Base-by-base conservation (phyloP, 345 rosid species). In the Geranium rotundifolium region DNA sequence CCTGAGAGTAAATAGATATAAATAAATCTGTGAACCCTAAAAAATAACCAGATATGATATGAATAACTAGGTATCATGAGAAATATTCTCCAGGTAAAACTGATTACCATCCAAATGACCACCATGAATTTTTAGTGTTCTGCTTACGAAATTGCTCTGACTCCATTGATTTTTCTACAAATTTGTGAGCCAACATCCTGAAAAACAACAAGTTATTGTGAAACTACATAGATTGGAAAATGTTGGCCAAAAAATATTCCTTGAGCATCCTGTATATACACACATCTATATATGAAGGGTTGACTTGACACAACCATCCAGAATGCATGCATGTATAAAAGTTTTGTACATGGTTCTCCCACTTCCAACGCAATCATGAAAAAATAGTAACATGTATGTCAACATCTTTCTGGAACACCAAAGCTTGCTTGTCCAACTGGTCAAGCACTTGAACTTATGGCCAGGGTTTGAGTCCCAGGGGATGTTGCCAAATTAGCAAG, bases 181-280 rank as follows among this genome's bases (percentile, higher is more conserved):
- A 86, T 75, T 86, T 93, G 82, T 88, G 99, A 30, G 99, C 99
- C 79, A 90, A 67, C 96, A 90, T 93, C 83, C 99, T 93, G 52
- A 7, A 46, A 3, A 46, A 79, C 70, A 73, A 9, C 52, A 46
- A 12, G 52, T 46, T 46, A 46, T 46, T 46, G 52, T 46, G 52
- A 46, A 46, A 7, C 52, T 46, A 12, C 52, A 4, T 46, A 12
- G 3, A 46, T 46, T 46, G 52, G 12, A 46, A 46, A 46, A 14
- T 10, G 52, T 9, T 46, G 52, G 16, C 52, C 8, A 34, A 34
- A 34, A 34, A 34, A 34, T 4, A 34, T 34, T 34, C 41, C 41
- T 4, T 34, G 41, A 34, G 41, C 41, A 34, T 34, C 41, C 41
- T 34, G 41, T 14, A 46, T 46, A 46, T 14, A 46, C 13, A 46